A percentile compares a stretch with the other conserved stretches of the same genome.
phyloP scores from a whole-genome alignment of 768 basidiomycete species.

The Pulveroboletus sp. region DNA sequence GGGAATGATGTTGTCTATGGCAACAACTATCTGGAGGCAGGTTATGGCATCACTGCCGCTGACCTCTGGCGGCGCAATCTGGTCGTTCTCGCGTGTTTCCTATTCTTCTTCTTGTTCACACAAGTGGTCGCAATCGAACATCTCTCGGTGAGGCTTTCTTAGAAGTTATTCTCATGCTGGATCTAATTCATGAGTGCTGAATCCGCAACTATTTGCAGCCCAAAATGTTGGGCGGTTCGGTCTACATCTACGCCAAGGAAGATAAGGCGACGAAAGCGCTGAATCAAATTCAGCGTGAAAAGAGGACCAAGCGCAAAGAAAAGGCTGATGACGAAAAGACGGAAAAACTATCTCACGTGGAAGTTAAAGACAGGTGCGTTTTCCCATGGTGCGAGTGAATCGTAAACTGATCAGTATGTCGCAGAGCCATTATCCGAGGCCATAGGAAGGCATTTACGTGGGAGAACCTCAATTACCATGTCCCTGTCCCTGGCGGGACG shows the following conservation, averaged over 20 bases:
- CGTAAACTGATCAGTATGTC: constrained; percentile 1
- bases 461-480: constrained; percentile 73
- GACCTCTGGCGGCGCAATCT: constrained; percentile 69
- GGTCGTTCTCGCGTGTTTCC: constrained; percentile 65
- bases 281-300: constrained; percentile 50
- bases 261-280: constrained; percentile 48
- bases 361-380: constrained; percentile 15
- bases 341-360: constrained; percentile 20
- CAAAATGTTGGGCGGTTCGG: constrained; percentile 34
- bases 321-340: constrained; percentile 27
- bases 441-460: constrained; percentile 63
- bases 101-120: constrained; percentile 63
- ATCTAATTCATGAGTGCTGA: neutral
- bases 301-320: constrained; percentile 42
- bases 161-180: neutral
- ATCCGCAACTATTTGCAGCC: constrained; percentile 21
- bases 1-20: constrained; percentile 59
- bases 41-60: constrained; percentile 43
- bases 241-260: constrained; percentile 62
- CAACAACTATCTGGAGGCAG: constrained; percentile 54
- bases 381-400: neutral
- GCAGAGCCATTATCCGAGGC: neutral
- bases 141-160: constrained; percentile 45
- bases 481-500: constrained; percentile 61
- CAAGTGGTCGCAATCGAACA: constrained; percentile 67